Evolutionary conservation across 148 eudicot genomes (phyloP), one percentile per base, ranked within the genome.

Genomic region (Rhododendron henanense): DNA sequence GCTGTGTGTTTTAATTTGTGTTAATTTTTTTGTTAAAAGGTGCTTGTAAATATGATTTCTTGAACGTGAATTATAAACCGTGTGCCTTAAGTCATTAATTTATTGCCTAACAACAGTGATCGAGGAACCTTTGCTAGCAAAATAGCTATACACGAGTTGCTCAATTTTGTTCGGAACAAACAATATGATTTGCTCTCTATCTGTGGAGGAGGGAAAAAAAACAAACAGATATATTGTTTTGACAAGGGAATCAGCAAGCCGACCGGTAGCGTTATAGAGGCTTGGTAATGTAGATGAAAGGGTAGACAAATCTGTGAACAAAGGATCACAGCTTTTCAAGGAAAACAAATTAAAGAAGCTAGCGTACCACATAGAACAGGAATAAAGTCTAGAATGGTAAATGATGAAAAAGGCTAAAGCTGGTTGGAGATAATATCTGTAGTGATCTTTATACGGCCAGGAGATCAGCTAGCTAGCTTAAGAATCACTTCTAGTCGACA

Each of bases 401-500:
- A 55, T 71, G 81, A 53, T 28, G 44, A 33, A 39, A 67, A 41
- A 61, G 23, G 59, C 45, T 78, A 82, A 85, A 83, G 84, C 86
- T 41, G 53, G 18, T 10, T 23, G 39, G 37, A 23, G 31, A 82
- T 53, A 82, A 33, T 33, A 53, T 83, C 74, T 83, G 84, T 57
- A 83, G 77, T 85, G 86, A 83, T 88, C 84, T 85, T 83, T 83
- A 78, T 69, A 63, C 87, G 31, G 31, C 69, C 79, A 50, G 7
- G 79, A 61, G 31, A 88, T 78, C 73, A 78, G 47, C 31, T 1
- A 33, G 35, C 35, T 33, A 33, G 35, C 53, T 78, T 47, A 35
- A 71, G 85, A 88, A 76, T 82, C 83, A 85, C 48, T 85, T 78
- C 85, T 44, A 65, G 85, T 85, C 87, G 83, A 85, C 87, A 75